Conservation (phyloP, 2,329 filamentous ascomycete species). For the Teratosphaeria zuluensis region DNA sequence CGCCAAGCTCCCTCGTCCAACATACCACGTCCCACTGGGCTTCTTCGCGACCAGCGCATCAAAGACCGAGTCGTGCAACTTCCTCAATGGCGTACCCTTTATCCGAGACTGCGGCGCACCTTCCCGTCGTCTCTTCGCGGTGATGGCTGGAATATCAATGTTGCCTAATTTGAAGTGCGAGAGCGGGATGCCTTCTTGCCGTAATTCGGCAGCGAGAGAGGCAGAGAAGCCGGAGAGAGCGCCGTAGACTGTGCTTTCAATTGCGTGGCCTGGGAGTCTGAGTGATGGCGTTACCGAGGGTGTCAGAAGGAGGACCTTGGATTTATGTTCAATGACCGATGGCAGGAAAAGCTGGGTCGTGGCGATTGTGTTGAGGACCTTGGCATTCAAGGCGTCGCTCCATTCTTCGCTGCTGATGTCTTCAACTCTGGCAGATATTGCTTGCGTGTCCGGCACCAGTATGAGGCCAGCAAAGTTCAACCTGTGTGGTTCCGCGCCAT, state of each 20-base stretch:
- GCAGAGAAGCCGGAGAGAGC: slow-evolving; percentile 80
- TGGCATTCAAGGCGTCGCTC: slow-evolving; percentile 84
- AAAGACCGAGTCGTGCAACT: slow-evolving; percentile 79
- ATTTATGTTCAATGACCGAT: slow-evolving; percentile 42
- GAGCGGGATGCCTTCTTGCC: slow-evolving; percentile 65
- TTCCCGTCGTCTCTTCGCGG: slow-evolving; percentile 28
- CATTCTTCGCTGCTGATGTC: slow-evolving; percentile 76
- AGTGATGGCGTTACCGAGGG: slow-evolving; percentile 73
- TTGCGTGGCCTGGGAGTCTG: slow-evolving; percentile 68
- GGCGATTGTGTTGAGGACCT: slow-evolving; percentile 79
- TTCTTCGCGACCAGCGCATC: slow-evolving; percentile 66
- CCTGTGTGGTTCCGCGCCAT: slow-evolving; percentile 64
- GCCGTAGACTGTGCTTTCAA: slow-evolving; percentile 76
- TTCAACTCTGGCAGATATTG: slow-evolving; percentile 76
- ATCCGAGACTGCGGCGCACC: slow-evolving; percentile 25
- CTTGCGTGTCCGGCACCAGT: slow-evolving; percentile 61
- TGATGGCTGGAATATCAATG: slow-evolving; percentile 68
- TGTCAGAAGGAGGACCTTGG: slow-evolving; percentile 66
- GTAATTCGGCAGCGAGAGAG: slow-evolving; percentile 69
- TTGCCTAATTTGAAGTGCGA: slow-evolving; percentile 85
- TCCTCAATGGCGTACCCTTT: slow-evolving; percentile 55
- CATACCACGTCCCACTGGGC: slow-evolving; percentile 56
- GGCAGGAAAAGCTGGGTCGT: slow-evolving; percentile 77
- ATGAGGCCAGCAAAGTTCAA: slow-evolving; percentile 71
- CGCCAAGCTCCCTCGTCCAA: slow-evolving; percentile 73